Base-by-base conservation (phyloP, 2,329 filamentous ascomycete genomes). In the Exophiala phaeomuriformis region DNA sequence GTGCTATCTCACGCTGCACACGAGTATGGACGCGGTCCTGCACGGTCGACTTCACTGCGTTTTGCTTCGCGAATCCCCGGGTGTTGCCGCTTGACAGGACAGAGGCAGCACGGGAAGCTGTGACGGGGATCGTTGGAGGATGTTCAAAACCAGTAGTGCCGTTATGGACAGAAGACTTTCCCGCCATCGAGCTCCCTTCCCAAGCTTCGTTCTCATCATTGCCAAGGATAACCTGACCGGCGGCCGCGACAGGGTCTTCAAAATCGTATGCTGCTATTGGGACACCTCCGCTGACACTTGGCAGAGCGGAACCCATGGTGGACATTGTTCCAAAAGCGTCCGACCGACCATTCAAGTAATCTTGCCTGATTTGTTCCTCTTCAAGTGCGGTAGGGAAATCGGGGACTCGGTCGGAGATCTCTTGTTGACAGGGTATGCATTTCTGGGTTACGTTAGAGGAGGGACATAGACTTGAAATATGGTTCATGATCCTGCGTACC, bases 341-440 rank as follows among this genome's bases (percentile, higher is more conserved):
- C 9, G 35, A 4, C 12, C 40, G 30, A 8, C 33, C 9, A 35
- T 29, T 37, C 9, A 10, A 29, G 32, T 31, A 44, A 37, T 59
- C 55, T 30, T 61, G 51, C 10, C 54, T 37, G 39, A 62, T 69
- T n/a, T 59, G 50, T 48, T 68, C 64, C 35, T 71, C 68, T n/a
- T 60, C 47, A 9, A 68, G 55, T 1, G 61, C 60, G n/a, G 56
- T 57, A n/a, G 57, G 40, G 5, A 60, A 48, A 43, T 58, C 42
- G 4, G 68, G 64, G 1, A 68, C 66, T 6, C 64, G 57, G 31
- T 71, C 69, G 27, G 65, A 47, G 41, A 65, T 62, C 5, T 60
- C 63, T 51, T 72, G 68, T 6, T 68, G 65, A 47, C 71, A 73
- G 33, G 63, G 63, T 29, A 67, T 57, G 61, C 75, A 77, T 59